phyloP scores from a whole-genome alignment of 2,329 filamentous ascomycete genomes.

The Alternaria gaisen region DNA sequence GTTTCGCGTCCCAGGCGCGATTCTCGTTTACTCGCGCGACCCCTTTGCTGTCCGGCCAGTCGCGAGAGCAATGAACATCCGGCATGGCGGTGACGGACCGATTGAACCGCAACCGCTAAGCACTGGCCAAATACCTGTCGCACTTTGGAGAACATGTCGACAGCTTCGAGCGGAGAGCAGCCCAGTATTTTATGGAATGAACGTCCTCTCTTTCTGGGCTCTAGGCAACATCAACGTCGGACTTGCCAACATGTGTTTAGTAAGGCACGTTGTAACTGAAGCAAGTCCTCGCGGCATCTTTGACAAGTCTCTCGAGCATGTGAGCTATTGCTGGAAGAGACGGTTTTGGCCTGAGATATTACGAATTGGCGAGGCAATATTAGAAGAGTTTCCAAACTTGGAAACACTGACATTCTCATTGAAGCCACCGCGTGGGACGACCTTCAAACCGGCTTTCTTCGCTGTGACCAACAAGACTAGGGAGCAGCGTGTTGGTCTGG shows the following conservation, averaged over 20 bases:
- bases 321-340: conserved; percentile 39
- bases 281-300: conserved; percentile 34
- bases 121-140: conserved; percentile 24
- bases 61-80: conserved; percentile 35
- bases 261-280: conserved; percentile 36
- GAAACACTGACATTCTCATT: conserved; percentile 36
- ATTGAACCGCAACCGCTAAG: conserved; percentile 31
- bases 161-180: conserved; percentile 55
- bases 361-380: conserved; percentile 20
- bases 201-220: conserved; percentile 53
- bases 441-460: conserved; percentile 40
- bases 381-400: conserved; percentile 36
- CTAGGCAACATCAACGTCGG: conserved; percentile 25
- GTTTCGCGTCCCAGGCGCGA: conserved; percentile 35
- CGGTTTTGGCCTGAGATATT: conserved; percentile 43
- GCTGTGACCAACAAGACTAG: conserved; percentile 34
- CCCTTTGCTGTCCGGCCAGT: conserved; percentile 20
- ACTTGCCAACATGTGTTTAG: conserved; percentile 12
- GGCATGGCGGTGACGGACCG: conserved; percentile 34
- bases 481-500: conserved; percentile 37
- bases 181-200: conserved; percentile 58
- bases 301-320: conserved; percentile 32
- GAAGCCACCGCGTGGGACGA: conserved; percentile 25
- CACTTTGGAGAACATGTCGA: conserved; percentile 50
- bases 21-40: conserved; percentile 39